Evolutionary conservation across 345 rosid species (phyloP), one percentile per base, ranked within the genome.

Genomic region (Syzygium oleosum): DNA sequence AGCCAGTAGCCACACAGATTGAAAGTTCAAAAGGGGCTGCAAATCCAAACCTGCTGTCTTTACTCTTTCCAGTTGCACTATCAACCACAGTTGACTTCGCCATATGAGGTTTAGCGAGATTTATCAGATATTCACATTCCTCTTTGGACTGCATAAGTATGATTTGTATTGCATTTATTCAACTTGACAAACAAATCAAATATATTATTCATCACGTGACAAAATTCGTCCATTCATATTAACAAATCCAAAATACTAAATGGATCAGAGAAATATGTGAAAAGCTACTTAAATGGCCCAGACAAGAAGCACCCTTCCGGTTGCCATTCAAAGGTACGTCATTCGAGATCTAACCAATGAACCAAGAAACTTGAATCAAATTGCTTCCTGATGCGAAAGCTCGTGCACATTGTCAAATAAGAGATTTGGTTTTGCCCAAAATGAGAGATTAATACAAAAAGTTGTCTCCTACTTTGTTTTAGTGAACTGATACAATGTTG

Each of bases 71-170:
- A 22, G 99, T 96, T 88, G 92, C 73, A 91, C 93, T 93, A 91
- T 98, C 99, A 78, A 96, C 99, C 86, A 97, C 99, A 85, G 97
- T 91, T 59, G 99, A 95, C 94, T 95, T 97, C 55, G 58, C 90
- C 99, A 97, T 94, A 85, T 90, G 94, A 86, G 99, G 99, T 90
- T 92, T 94, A 29, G 99, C 99, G 84, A 96, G 96, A 91, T 87
- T 91, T 89, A 97, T 96, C 88, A 98, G 90, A 92, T 98, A 92
- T 27, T 96, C 96, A 79, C 98, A 98, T 91, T 98, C 99, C 90
- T 92, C 97, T 88, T 93, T 95, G 34, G 95, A 93, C 99, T 98
- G 94, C 85, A 89, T 51, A 85, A 78, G 78, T 51, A 68, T 8
- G 46, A 22, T 43, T 27, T 52, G 83, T 78, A 59, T n/a, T 43